Conservation (phyloP, 2,329 filamentous ascomycete species). For the Fusarium secorum region DNA sequence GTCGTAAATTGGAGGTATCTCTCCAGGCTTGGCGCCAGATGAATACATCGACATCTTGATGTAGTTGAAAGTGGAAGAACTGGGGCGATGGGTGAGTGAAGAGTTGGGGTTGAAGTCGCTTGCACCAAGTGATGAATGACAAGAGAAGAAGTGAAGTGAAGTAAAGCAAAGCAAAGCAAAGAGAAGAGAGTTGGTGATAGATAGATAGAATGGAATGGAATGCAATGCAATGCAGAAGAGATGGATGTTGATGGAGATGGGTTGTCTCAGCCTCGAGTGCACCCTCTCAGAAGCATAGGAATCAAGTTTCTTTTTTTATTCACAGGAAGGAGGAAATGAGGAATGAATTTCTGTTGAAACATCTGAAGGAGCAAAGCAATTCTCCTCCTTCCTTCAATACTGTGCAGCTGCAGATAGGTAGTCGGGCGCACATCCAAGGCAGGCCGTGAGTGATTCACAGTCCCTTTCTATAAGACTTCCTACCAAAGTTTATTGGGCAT, state of each 20-base stretch:
- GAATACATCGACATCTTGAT: slow-evolving; percentile 19
- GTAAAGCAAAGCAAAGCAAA: neutral
- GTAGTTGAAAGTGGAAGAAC: neutral
- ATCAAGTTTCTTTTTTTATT: slow-evolving; percentile 20
- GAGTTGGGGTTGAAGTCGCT: neutral
- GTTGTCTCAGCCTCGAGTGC: slow-evolving; percentile 1
- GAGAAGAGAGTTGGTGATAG: neutral
- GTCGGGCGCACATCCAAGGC: neutral
- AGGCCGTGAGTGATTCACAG: neutral
- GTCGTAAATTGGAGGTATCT: slow-evolving; percentile 40
- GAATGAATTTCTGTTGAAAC: slow-evolving; percentile 17
- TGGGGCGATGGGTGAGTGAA: neutral
- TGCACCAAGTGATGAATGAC: neutral
- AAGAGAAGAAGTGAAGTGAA: neutral
- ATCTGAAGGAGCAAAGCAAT: neutral
- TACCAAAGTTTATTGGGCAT: neutral
- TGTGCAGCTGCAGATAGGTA: neutral
- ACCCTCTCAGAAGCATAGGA: neutral
- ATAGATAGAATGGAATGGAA: neutral
- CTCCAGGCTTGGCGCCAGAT: slow-evolving; percentile 34
- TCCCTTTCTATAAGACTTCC: neutral
- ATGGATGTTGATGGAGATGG: slow-evolving; percentile 1
- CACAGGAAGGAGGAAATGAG: slow-evolving; percentile 4
- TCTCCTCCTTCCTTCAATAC: neutral
- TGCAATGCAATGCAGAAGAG: neutral